Base-by-base conservation (phyloP, 2,329 filamentous ascomycete species). In the Tothia fuscella region DNA sequence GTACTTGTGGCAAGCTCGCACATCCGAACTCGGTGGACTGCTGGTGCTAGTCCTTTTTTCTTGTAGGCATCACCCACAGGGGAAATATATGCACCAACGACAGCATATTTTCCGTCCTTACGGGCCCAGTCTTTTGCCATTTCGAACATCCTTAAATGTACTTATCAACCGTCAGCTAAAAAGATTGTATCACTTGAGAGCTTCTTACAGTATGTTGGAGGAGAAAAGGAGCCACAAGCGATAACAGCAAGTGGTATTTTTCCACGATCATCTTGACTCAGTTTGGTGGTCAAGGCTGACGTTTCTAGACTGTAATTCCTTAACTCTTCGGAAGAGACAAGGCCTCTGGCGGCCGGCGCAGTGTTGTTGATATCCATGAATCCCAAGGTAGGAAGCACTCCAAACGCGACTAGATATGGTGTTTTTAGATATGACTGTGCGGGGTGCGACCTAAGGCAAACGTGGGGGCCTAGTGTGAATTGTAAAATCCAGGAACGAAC, bases 11-110 rank as follows among this genome's bases (percentile, higher is more conserved):
- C 45, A 9, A 46, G 45, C 33, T 42, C 29, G 30, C 45, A 47
- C 45, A 47, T 47, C 14, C 46, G 25, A 7, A 47, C 21, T 10
- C 45, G 43, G 33, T 47, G 24, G 4, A 30, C 21, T 10, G 38
- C 45, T 16, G 30, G 14, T 13, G 43, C 45, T n/a, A 47, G 39
- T 20, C 45, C 45, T 22, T 41, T 42, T 34, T 47, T 47, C 35
- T 44, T 47, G 44, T 48, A 48, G 12, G 44, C 45, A 21, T 48
- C 46, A 21, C 43, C 44, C 16, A 47, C 45, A 12, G 43, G 45
- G 10, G 34, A 46, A n/a, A 47, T 37, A 10, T 39, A 47, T 12
- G 39, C 39, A 14, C 33, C 46, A 14, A 48, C 45, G 21, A 48
- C 40, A 19, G 43, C 37, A 28, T 36, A 48, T n/a, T 47, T 28